A percentile compares a stretch with the other conserved stretches of the same genome.
Evolutionary conservation across 2,329 filamentous ascomycete genomes (phyloP).

Genomic region (Arachnomyces sp.): DNA sequence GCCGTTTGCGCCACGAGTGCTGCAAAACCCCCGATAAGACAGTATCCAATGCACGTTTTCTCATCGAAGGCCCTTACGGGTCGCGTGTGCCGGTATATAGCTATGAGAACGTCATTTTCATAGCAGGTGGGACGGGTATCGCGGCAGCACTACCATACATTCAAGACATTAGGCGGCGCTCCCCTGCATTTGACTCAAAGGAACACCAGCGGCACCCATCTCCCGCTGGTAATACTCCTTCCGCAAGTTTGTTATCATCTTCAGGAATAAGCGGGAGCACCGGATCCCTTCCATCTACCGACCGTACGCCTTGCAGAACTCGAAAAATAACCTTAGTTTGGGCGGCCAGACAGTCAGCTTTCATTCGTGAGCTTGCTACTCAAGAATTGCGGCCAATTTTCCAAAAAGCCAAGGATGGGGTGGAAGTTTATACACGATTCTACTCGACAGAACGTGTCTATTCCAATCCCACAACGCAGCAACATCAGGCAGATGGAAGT

Average conservation of each 20-base stretch:
- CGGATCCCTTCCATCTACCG: no score
- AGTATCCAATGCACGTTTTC: constrained; percentile 22
- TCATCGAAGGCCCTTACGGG: constrained; percentile 43
- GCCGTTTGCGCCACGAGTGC: constrained; percentile 27
- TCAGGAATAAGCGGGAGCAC: no score
- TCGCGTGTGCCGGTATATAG: constrained; percentile 27
- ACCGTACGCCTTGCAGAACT: constrained; percentile 6
- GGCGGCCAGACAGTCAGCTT: constrained; percentile 15
- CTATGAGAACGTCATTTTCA: constrained; percentile 43
- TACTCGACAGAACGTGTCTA: constrained; percentile 8
- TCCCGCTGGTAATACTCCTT: not conserved
- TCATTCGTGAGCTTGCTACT: constrained; percentile 13
- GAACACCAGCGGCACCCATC: constrained; percentile 5
- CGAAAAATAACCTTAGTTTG: constrained; percentile 16
- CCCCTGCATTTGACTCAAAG: not conserved
- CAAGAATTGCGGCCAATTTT: constrained; percentile 12
- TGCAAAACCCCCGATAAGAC: constrained; percentile 13
- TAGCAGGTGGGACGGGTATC: constrained; percentile 25
- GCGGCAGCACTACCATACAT: constrained; percentile 39
- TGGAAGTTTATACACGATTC: constrained; percentile 11
- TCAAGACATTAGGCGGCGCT: constrained; percentile 15
- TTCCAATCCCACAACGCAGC: no score
- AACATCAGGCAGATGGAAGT: no score
- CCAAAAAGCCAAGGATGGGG: not conserved
- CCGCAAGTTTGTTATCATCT: no score